Base-by-base conservation (phyloP, 83 land plant species). In the Diphasiastrum complanatum region DNA sequence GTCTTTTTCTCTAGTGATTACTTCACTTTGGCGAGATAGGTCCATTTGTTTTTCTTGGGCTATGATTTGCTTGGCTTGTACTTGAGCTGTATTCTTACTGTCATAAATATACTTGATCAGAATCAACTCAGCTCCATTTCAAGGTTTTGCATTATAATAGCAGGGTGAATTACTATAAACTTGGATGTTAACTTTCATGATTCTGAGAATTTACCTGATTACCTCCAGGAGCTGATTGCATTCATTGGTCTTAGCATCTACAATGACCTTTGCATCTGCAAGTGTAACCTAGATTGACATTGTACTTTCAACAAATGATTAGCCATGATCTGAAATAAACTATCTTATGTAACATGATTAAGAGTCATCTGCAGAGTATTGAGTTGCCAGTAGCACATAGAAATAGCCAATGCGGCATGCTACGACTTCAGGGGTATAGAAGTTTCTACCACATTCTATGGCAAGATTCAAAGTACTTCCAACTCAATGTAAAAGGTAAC, bases 241-340 rank as follows among this genome's bases (percentile, higher is more conserved):
- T 32, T 74, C 67, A 14, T 72, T 63, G 36, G 77, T 61, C 60
- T 74, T 74, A 10, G 67, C 74, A 62, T 74, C 77, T 26, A 74
- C 77, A 31, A 74, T 33, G 24, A 74, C 62, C 55, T 74, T 74
- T 0, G 77, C 77, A 29, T 68, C 73, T 40, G 77, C 77, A 24
- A 74, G 66, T 2, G 77, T 74, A 23, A 68, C 65, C 77, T 74
- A 30, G 1, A 52, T 8, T 23, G 31, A 34, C 30, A 1, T 27
- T n/a, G n/a, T n/a, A n/a, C n/a, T n/a, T n/a, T n/a, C n/a, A n/a
- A n/a, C n/a, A n/a, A n/a, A n/a, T n/a, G n/a, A n/a, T n/a, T n/a
- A n/a, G n/a, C n/a, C n/a, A n/a, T n/a, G n/a, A n/a, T n/a, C n/a
- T n/a, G n/a, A n/a, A n/a, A n/a, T n/a, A n/a, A n/a, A n/a, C n/a